A percentile compares a stretch with the other conserved stretches of the same genome.
phyloP scores from a whole-genome alignment of 2,329 filamentous ascomycete genomes.

The Hymenoscyphus albidus region DNA sequence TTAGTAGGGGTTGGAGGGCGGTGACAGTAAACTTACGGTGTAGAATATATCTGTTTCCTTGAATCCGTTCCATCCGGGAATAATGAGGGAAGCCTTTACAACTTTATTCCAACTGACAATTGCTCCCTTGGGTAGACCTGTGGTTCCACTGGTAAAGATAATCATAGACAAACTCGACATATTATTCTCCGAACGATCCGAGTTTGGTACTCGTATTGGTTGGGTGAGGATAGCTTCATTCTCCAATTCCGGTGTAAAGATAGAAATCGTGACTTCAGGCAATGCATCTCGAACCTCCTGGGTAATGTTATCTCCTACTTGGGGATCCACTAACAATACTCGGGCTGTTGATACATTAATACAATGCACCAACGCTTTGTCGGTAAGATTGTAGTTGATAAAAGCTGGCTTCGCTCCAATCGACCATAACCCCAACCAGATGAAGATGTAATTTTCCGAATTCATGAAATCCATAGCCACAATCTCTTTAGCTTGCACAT shows the following conservation, averaged over 20 bases:
- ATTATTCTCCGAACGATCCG: conserved; percentile 48
- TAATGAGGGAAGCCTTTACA: conserved; percentile 50
- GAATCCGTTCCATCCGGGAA: conserved; percentile 54
- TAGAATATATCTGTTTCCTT: conserved; percentile 66
- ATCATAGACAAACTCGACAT: conserved; percentile 61
- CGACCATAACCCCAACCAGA: conserved; percentile 74
- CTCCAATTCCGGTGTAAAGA: conserved; percentile 58
- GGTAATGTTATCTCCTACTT: conserved; percentile 51
- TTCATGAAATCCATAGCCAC: conserved; percentile 82
- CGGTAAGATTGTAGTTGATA: conserved; percentile 80
- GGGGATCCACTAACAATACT: conserved; percentile 65
- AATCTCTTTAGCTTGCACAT: conserved; percentile 66
- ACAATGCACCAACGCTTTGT: conserved; percentile 69
- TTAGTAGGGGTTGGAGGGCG: conserved; percentile 19
- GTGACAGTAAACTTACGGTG: conserved; percentile 50
- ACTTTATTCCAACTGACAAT: conserved; percentile 71
- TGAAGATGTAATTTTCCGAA: conserved; percentile 70
- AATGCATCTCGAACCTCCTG: conserved; percentile 54
- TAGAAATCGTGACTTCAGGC: conserved; percentile 52
- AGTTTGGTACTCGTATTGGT: conserved; percentile 55
- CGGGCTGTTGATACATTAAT: conserved; percentile 63
- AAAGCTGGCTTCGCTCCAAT: conserved; percentile 81
- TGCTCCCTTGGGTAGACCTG: conserved; percentile 76
- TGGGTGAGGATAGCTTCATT: conserved; percentile 49
- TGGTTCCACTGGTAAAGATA: conserved; percentile 85